These are phyloP conservation scores for Penicillium sp. DNA, from an alignment of 2,329 filamentous ascomycete genomes.

Conservation along the genomic window DNA sequence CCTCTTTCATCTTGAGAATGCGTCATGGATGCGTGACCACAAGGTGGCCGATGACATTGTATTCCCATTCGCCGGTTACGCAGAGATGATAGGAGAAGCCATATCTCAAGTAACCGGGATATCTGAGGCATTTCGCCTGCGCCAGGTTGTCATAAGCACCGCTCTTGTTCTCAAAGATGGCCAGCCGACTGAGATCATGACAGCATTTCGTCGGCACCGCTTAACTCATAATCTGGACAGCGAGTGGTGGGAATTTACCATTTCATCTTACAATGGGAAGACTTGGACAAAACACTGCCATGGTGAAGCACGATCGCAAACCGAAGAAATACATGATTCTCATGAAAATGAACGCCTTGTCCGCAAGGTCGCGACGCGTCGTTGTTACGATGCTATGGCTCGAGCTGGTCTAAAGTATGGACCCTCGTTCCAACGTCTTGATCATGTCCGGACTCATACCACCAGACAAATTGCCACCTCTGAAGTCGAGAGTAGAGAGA, in stretches of 20 bases:
- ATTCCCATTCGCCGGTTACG: conserved; percentile 34
- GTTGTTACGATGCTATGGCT: conserved; percentile 22
- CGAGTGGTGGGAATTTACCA: conserved; percentile 33
- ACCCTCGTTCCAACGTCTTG: conserved; percentile 16
- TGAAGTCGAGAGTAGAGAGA: conserved; percentile 1
- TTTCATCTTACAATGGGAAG: conserved; percentile 26
- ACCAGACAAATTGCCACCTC: conserved; percentile 6
- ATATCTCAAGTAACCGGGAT: conserved; percentile 4
- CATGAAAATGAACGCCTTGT: not conserved
- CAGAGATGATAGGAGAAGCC: conserved; percentile 32
- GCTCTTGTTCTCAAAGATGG: conserved; percentile 25
- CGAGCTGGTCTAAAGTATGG: conserved; percentile 21
- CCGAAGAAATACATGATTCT: conserved; percentile 3
- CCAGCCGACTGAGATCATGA: conserved; percentile 27
- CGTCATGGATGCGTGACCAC: conserved; percentile 40
- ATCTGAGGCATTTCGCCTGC: not conserved
- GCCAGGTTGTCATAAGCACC: not conserved
- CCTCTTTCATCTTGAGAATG: conserved; percentile 26
- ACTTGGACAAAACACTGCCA: conserved; percentile 32
- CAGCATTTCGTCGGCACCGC: conserved; percentile 14
- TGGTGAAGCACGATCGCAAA: conserved; percentile 23
- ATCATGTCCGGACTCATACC: conserved; percentile 11
- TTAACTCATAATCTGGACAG: conserved; percentile 19
- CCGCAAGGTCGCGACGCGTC: conserved; percentile 12
- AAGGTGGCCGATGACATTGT: conserved; percentile 33